Base-by-base conservation (phyloP, 139 green algal species). In the Chlorella sp. region DNA sequence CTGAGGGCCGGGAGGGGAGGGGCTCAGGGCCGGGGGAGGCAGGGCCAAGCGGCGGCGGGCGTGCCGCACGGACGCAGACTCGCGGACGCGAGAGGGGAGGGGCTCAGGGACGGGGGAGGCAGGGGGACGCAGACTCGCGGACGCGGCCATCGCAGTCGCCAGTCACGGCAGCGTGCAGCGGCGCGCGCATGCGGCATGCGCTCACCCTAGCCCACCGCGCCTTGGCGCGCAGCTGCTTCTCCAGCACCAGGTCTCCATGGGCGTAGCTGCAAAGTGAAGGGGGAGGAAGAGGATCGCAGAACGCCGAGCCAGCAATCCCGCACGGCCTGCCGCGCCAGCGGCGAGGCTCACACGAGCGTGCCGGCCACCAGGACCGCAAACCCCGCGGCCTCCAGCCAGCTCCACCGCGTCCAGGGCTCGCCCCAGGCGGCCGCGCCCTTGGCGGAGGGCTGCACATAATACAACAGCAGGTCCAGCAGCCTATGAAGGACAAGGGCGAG, bases 381-480 rank as follows among this genome's bases (percentile, higher is more conserved):
- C 1, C 68, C 68, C 2, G 21, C 38, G 0, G 68, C 76, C 71
- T 91, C 86, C 56, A 93, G 50, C 68, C 68, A 90, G 63, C 81
- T 89, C 42, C 74, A 89, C 8, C 21, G 42, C 33, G 62, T 84
- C 88, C 86, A 91, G 3, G 85, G 71, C 79, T 93, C 89, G 21
- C 89, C 88, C 64, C 42, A 71, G 46, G 6, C 8, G 25, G 90
- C 41, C 21, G 58, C 76, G 41, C 50, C 67, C 11, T 70, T 43
- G 53, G 75, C 81, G 27, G 84, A 48, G 9, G 73, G 76, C 8
- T 79, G 77, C 38, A 15, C 68, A 73, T 93, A 93, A 73, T 82
- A 91, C n/a, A 91, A 74, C 15, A 83, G 62, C 71, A 92, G 62
- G 73, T 89, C 87, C 35, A 86, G 79, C 46, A 90, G 60, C 89